A percentile compares a stretch with the other conserved stretches of the same genome.
These are phyloP conservation scores for Leccinum fuscescens DNA, from an alignment of 1,284 basidiomycete genomes.

Conservation along the genomic window DNA sequence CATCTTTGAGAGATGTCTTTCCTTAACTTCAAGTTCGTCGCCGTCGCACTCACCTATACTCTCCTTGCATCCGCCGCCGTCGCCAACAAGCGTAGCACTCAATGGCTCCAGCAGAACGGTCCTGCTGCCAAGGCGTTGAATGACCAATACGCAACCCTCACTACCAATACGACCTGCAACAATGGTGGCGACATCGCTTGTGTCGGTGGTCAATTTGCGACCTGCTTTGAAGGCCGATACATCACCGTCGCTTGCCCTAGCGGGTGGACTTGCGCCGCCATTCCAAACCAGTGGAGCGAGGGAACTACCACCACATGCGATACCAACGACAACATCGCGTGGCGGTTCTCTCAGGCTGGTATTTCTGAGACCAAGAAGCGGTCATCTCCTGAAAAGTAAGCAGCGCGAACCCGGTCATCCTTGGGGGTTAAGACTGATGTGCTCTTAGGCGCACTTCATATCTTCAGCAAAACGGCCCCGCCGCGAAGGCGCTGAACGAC, in stretches of 20 bases:
- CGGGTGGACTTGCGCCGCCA: constrained; percentile 18
- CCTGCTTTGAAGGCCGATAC: constrained; percentile 20
- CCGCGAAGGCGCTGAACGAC: constrained; percentile 27
- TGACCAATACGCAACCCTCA: constrained; percentile 23
- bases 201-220: constrained; percentile 23
- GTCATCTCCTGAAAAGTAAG: constrained; percentile 6
- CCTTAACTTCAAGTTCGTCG: constrained; percentile 12
- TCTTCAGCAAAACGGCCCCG: constrained; percentile 27
- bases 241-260: constrained; percentile 7
- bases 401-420: not conserved
- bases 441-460: constrained; percentile 11
- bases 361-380: constrained; percentile 15
- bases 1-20: constrained; percentile 24
- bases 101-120: constrained; percentile 26
- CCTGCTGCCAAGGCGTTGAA: constrained; percentile 28
- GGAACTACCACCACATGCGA: constrained; percentile 20
- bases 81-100: constrained; percentile 7
- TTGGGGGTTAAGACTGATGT: not conserved
- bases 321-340: constrained; percentile 15
- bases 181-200: constrained; percentile 27
- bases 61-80: constrained; percentile 19
- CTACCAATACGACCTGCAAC: constrained; percentile 19
- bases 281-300: constrained; percentile 17
- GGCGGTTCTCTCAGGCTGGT: constrained; percentile 20
- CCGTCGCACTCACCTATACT: constrained; percentile 7